Evolutionary conservation across 805 yeast genomes (phyloP).

Genomic region (Phaffomyces thermotolerans): DNA sequence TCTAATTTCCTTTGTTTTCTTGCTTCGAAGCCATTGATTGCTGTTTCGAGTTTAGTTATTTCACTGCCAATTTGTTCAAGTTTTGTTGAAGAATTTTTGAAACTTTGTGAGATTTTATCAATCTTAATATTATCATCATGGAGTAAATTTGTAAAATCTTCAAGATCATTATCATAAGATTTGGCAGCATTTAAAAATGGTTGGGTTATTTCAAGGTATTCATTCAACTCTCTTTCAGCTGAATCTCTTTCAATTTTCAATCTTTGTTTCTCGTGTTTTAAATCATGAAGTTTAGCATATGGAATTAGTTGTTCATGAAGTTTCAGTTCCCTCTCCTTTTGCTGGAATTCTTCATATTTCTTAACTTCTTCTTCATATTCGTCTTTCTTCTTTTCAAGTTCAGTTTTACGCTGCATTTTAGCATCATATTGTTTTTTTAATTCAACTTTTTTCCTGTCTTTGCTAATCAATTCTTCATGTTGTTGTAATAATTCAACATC

Average conservation of each 20-base stretch:
- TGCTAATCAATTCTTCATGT: constrained; percentile 49
- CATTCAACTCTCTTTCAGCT: constrained; percentile 23
- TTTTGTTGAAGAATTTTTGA: not conserved
- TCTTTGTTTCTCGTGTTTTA: constrained; percentile 13
- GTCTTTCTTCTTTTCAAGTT: constrained; percentile 28
- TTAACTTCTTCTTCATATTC: constrained; percentile 42
- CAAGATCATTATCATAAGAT: constrained; percentile 20
- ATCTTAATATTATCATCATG: constrained; percentile 23
- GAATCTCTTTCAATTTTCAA: constrained; percentile 22
- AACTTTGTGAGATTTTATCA: not conserved
- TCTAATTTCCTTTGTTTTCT: constrained; percentile 4
- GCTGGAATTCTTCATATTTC: constrained; percentile 38
- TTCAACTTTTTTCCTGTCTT: constrained; percentile 38
- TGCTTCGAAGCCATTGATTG: not conserved
- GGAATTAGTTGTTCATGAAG: constrained; percentile 42
- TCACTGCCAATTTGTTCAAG: not conserved
- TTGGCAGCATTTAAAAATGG: constrained; percentile 18
- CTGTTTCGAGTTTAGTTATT: not conserved
- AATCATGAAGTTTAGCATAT: constrained; percentile 40
- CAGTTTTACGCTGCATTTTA: constrained; percentile 24
- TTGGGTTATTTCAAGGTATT: constrained; percentile 17
- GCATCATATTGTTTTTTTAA: constrained; percentile 31
- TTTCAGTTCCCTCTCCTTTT: constrained; percentile 38
- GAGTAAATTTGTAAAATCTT: constrained; percentile 23
- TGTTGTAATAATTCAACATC: constrained; percentile 50